phyloP scores from a whole-genome alignment of 768 basidiomycete species.

The Chlorophyllum brunneum region DNA sequence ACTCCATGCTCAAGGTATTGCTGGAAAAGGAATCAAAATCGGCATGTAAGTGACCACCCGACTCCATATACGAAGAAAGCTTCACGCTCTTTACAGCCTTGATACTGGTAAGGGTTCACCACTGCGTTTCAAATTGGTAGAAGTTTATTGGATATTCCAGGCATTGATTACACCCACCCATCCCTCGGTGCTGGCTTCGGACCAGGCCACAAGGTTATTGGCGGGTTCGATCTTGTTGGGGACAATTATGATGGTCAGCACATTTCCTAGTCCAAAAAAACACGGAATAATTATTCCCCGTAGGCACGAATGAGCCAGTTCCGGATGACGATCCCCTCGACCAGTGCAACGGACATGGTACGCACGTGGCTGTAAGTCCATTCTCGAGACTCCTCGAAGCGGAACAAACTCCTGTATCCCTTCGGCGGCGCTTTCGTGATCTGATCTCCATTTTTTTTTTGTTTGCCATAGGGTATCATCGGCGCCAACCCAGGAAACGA shows the following conservation, averaged over 20 bases:
- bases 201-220: slow-evolving; percentile 47
- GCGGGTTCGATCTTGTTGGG: slow-evolving; percentile 57
- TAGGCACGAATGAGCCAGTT: slow-evolving; percentile 42
- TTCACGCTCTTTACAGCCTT: slow-evolving; percentile 28
- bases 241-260: slow-evolving; percentile 43
- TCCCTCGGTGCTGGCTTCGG: slow-evolving; percentile 51
- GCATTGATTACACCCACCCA: slow-evolving; percentile 55
- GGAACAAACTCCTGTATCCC: background rate
- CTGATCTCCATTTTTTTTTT: background rate
- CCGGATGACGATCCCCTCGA: slow-evolving; percentile 52
- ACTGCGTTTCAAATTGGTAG: background rate
- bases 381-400: background rate
- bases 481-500: slow-evolving; percentile 56
- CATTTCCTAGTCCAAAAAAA: background rate
- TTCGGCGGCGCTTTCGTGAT: background rate
- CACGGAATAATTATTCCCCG: background rate
- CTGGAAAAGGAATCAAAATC: slow-evolving; percentile 63
- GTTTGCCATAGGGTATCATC: slow-evolving; percentile 45
- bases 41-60: slow-evolving; percentile 43
- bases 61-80: background rate
- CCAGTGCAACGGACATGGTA: slow-evolving; percentile 49
- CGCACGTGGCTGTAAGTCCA: slow-evolving; percentile 46
- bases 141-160: slow-evolving; percentile 16
- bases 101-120: slow-evolving; percentile 35
- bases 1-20: slow-evolving; percentile 57